Base-by-base conservation (phyloP, 2,329 filamentous ascomycete genomes). In the Alternaria dauci region DNA sequence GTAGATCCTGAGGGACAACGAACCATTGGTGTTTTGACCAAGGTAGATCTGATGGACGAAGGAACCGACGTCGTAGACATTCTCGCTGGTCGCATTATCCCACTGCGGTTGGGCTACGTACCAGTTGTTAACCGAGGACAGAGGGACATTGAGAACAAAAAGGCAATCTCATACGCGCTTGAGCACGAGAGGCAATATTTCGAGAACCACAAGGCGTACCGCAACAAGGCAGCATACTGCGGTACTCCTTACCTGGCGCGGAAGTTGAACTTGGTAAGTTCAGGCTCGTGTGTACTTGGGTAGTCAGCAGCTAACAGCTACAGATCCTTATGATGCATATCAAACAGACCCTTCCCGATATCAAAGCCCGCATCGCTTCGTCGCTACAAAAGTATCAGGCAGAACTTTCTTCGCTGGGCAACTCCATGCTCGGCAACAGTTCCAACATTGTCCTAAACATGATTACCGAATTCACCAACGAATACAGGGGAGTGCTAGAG, bases 271-370 rank as follows among this genome's bases (percentile, higher is more conserved):
- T 85, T 99, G 74, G 86, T 87, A 77, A 32, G 81, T 70, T 42
- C 38, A 25, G 26, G 12, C 9, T n/a, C 20, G n/a, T 14, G 8
- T 25, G 18, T 50, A 23, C 18, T 6, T n/a, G 8, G 18, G 39
- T n/a, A 23, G 36, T 23, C 34, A 47, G 23, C 64, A 7, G 55
- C 76, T 79, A 66, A 80, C 68, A 8, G 3, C 32, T 51, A 14
- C 74, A 87, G 86, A 98, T 99, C 76, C 87, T 99, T 71, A 98
- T 99, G 94, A 99, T 99, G 95, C 95, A 99, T 84, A 99, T 99
- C 85, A 99, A 99, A 83, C 94, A 99, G 83, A 99, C 95, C 1
- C 87, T 99, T 14, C 95, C 95, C 41, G 95, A 99, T 77, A 99
- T 99, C 85, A 99, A 99, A 83, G 93, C 92, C 14, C 91, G 96